Percentiles rank a stretch among this genome's conserved stretches.
Evolutionary conservation across 441 rosid genomes (phyloP).

Genomic region (Pelargonium myrrhifolium): DNA sequence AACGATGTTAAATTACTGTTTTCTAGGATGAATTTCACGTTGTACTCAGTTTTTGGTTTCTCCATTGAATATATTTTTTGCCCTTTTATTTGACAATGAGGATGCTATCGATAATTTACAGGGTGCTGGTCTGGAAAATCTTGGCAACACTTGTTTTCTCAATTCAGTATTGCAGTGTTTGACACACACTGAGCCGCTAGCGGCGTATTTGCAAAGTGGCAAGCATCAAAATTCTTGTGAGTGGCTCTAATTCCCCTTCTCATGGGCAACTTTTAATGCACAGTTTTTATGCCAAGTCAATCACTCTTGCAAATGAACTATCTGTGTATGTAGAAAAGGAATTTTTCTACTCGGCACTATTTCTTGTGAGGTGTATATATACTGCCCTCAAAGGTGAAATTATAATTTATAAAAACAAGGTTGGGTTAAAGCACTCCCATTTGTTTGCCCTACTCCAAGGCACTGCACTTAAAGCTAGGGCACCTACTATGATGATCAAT

Average conservation of each 20-base stretch:
- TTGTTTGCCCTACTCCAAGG: neutral
- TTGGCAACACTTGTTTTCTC: conserved; percentile 93
- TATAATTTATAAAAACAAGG: neutral
- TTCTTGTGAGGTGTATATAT: no score
- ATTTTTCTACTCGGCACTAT: no score
- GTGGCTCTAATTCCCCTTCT: conserved; percentile 20
- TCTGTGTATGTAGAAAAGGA: neutral
- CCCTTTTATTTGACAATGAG: neutral
- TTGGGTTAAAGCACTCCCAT: neutral
- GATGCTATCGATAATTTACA: conserved; percentile 22
- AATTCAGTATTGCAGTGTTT: conserved; percentile 90
- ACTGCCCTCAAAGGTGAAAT: no score
- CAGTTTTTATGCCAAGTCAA: neutral
- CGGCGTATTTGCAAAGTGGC: conserved; percentile 77
- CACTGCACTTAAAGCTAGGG: neutral
- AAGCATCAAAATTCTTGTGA: conserved; percentile 75
- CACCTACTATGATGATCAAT: neutral
- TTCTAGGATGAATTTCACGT: neutral
- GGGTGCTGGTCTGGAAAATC: conserved; percentile 95
- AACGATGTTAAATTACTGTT: neutral
- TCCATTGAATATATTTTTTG: neutral
- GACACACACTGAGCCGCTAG: conserved; percentile 92
- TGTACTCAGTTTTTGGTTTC: neutral
- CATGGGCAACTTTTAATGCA: neutral
- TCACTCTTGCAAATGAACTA: neutral